A percentile compares a stretch with the other conserved stretches of the same genome.
These are phyloP conservation scores for Fraxinus baroniana DNA, from an alignment of 305 asterid species.

Conservation along the genomic window DNA sequence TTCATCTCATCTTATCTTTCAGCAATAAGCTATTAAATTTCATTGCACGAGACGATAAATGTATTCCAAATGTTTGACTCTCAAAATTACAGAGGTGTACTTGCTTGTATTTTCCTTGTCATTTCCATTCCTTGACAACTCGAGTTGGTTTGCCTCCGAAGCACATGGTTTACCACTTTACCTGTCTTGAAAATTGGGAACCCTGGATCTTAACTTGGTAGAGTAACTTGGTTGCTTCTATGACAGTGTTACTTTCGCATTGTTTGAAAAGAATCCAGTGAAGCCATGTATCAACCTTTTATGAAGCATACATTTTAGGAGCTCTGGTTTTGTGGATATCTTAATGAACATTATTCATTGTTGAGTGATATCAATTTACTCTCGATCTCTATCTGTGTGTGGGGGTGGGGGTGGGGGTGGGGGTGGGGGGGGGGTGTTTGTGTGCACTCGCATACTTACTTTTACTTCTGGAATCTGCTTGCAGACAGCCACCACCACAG, in stretches of 20 bases:
- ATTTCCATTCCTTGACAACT: neutral
- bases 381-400: neutral
- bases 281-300: neutral
- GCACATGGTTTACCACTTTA: neutral
- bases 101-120: neutral
- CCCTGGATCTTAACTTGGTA: neutral
- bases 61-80: neutral
- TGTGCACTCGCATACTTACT: conserved; percentile 10
- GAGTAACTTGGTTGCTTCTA: neutral
- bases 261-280: neutral
- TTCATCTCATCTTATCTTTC: neutral
- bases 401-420: no score
- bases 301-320: neutral
- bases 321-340: neutral
- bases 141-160: neutral
- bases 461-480: conserved; percentile 27
- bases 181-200: conserved; percentile 1
- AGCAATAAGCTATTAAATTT: neutral
- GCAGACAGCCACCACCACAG: conserved; percentile 62
- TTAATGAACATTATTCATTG: neutral
- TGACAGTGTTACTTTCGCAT: neutral
- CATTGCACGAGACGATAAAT: no score
- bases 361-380: neutral
- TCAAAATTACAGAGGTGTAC: neutral
- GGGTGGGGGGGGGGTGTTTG: neutral